phyloP scores from a whole-genome alignment of 2,329 filamentous ascomycete species.

The Botrytis paeoniae region DNA sequence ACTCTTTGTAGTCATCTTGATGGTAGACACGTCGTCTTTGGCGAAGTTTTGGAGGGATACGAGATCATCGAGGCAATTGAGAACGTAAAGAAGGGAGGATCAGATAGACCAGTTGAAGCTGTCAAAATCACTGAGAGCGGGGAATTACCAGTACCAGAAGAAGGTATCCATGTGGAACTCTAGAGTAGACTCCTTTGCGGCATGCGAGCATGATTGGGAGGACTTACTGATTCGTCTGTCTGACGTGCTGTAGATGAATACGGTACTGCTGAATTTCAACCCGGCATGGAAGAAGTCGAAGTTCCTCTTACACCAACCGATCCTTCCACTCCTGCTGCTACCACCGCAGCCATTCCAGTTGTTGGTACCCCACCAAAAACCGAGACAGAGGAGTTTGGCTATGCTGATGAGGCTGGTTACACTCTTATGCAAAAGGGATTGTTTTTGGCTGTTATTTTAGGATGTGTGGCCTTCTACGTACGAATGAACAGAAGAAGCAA shows the following conservation, averaged over 20 bases:
- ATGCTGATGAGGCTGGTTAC: slow-evolving; percentile 38
- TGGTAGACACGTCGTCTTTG: slow-evolving; percentile 82
- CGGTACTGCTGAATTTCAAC: slow-evolving; percentile 36
- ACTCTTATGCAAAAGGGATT: slow-evolving; percentile 50
- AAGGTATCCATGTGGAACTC: slow-evolving; percentile 92
- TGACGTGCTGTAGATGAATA: slow-evolving; percentile 32
- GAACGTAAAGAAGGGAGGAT: slow-evolving; percentile 60
- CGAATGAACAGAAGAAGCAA: slow-evolving; percentile 41
- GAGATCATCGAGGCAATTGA: slow-evolving; percentile 78
- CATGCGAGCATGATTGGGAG: slow-evolving; percentile 25
- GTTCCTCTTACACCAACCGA: slow-evolving; percentile 24
- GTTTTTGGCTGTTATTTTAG: slow-evolving; percentile 49
- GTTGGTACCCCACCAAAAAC: slow-evolving; percentile 13
- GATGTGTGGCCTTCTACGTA: slow-evolving; percentile 46
- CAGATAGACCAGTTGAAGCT: slow-evolving; percentile 65
- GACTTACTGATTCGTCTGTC: slow-evolving; percentile 36
- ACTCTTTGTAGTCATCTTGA: slow-evolving; percentile 65
- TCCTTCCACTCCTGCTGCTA: slow-evolving; percentile 18
- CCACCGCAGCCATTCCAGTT: slow-evolving; percentile 27
- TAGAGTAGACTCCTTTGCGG: slow-evolving; percentile 48
- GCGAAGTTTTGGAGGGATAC: slow-evolving; percentile 83
- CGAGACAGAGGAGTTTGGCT: slow-evolving; percentile 18
- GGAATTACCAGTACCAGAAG: slow-evolving; percentile 76
- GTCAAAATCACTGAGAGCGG: slow-evolving; percentile 82
- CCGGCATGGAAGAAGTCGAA: slow-evolving; percentile 33